Base-by-base conservation (phyloP, 441 rosid genomes). In the Gossypium laxum region DNA sequence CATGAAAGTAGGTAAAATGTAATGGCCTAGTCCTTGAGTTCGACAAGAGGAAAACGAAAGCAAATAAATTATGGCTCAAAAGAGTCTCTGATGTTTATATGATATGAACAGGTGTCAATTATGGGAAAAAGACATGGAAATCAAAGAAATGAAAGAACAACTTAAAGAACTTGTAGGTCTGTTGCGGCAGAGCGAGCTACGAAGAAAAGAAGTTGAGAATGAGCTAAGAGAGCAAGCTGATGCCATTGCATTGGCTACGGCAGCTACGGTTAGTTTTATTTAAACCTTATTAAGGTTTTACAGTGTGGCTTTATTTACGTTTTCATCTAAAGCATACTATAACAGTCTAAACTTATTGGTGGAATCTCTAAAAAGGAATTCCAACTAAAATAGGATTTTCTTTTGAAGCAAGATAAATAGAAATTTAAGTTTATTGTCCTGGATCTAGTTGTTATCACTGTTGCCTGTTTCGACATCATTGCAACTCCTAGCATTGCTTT, bases 71-170 rank as follows among this genome's bases (percentile, higher is more conserved):
- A 15, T 32, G 66, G 14, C 41, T 61, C 47, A 2, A 11, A 58
- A 18, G 19, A 18, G 19, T 18, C 19, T 18, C 19, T 18, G 14
- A 5, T 47, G 30, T 57, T 70, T 30, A 65, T 10, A 12, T 59
- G 26, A 75, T 70, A 47, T 62, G 30, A 69, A 69, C 81, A 93
- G 98, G 82, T 93, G 98, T 79, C 95, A 89, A 57, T 28, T 85
- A 68, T 93, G 97, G 98, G 98, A 91, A 78, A 93, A 86, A 73
- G 93, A 87, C 69, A 76, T 85, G 76, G 98, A 93, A 72, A 84
- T 86, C 72, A 90, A 84, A 80, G 97, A 93, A 85, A 90, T 91
- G 93, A 91, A 93, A 82, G 97, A 90, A 76, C 96, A 91, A 74
- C 81, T 93, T 43, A 90, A 89, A 75, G 98, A 93, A 84, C 93